Evolutionary conservation across 768 basidiomycete species (phyloP), one percentile per base, ranked within the genome.

Genomic region (Tubosaeta brunneosetosa): DNA sequence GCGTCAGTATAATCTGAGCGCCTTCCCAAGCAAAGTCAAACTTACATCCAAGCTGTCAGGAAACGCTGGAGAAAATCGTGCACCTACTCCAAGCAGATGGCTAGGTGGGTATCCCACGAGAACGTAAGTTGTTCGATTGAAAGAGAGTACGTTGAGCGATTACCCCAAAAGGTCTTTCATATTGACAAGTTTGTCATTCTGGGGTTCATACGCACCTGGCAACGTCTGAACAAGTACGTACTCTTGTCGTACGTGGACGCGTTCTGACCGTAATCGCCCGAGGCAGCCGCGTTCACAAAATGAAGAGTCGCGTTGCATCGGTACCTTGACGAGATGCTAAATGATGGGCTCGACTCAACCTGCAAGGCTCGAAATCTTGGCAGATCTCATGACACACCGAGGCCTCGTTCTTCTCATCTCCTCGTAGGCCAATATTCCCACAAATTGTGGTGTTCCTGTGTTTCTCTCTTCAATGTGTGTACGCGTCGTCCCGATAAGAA

Each of bases 101-200:
- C n/a, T 29, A 8, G 36, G 36, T n/a, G 16, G 14, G n/a, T 8
- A n/a, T 46, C 45, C 42, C 54, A 55, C 41, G 34, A 40, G 13
- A 48, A 16, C 40, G 29, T 31, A 17, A 25, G 6, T 6, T 29
- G 29, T 29, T 29, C 4, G 9, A 34, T 56, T 22, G 47, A 17
- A 37, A 47, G 31, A 25, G 31, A 17, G n/a, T 44, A 34, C 7
- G 6, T 32, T n/a, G 14, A 37, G 25, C 47, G 29, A 19, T 31
- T 19, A 36, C 33, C 42, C 17, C 25, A 25, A 44, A 40, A 6
- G 7, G 31, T 19, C 36, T 10, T 34, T 36, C 25, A 47, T 26
- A 40, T n/a, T 60, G 58, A 60, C 53, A 60, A 47, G 58, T 55
- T 51, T 60, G 51, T 41, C 51, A 61, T 33, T 45, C 29, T 25